Base-by-base conservation (phyloP, 768 basidiomycete genomes). In the Trametopsis cervina region DNA sequence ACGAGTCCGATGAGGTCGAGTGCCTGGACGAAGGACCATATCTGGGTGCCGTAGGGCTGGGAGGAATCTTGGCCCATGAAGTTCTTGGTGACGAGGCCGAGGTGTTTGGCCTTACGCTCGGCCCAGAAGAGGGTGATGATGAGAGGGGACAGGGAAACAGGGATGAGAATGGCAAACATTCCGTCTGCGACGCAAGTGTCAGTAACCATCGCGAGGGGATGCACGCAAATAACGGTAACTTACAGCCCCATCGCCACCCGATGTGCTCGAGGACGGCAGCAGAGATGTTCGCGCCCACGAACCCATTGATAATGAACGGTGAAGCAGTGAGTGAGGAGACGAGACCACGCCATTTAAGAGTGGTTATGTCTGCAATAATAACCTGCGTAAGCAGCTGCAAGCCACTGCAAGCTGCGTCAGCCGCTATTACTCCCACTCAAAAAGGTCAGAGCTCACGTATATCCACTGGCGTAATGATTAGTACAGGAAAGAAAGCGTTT, bases 161-260 rank as follows among this genome's bases (percentile, higher is more conserved):
- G 61, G 21, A 59, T 49, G 46, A 60, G 55, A 44, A 62, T 63
- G 27, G 60, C 50, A 42, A 74, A 79, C 55, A 58, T 59, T 41
- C 57, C 62, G 51, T 57, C 54, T 52, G 46, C 24, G 39, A 11
- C 20, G 37, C 15, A 3, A 24, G n/a, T n/a, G n/a, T n/a, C n/a
- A n/a, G 10, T 5, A 0, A 25, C 0, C 23, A 11, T 27, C 6
- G 18, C 40, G 21, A 12, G 27, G 27, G 25, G n/a, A n/a, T n/a
- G n/a, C n/a, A n/a, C 15, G 21, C n/a, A 17, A 44, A 26, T 20
- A 43, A 23, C 13, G 21, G 41, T 15, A 27, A 46, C 46, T 42
- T 57, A 79, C 78, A 85, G 25, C 83, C 83, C 83, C 83, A 83
- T 61, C 83, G 63, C 83, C 83, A 85, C 5, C 77, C 75, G 20